Percentiles rank a stretch among this genome's conserved stretches.
Evolutionary conservation across 2,329 filamentous ascomycete species (phyloP).

Genomic region (Paecilomyces variotii): DNA sequence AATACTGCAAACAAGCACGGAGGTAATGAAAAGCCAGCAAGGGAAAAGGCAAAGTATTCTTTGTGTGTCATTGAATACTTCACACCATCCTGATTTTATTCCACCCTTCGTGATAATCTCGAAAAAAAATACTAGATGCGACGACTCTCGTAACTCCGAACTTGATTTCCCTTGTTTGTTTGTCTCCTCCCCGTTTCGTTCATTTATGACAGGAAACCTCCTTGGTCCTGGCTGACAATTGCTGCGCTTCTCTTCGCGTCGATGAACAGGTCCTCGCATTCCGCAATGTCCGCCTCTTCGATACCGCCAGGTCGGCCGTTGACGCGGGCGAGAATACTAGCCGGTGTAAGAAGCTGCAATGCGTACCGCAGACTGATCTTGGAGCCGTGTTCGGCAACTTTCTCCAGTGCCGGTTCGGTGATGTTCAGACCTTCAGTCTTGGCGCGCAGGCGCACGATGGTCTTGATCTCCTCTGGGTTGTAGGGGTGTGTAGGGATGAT

Average conservation of each 20-base stretch:
- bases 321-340: slow-evolving; percentile 83
- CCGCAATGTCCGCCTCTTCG: slow-evolving; percentile 66
- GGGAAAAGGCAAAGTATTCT: slow-evolving; percentile 6
- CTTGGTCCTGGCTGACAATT: slow-evolving; percentile 58
- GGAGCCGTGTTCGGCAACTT: slow-evolving; percentile 77
- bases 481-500: slow-evolving; percentile 95
- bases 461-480: slow-evolving; percentile 78
- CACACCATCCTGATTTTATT: not conserved
- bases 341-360: slow-evolving; percentile 80
- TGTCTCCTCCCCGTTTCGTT: not conserved
- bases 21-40: not conserved
- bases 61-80: slow-evolving; percentile 5
- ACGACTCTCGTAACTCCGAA: not conserved
- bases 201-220: slow-evolving; percentile 55
- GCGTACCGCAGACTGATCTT: slow-evolving; percentile 88
- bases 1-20: not conserved
- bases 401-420: slow-evolving; percentile 74
- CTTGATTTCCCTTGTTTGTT: not conserved
- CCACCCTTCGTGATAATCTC: not conserved
- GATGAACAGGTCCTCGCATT: slow-evolving; percentile 78
- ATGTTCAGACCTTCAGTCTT: slow-evolving; percentile 74
- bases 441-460: slow-evolving; percentile 78
- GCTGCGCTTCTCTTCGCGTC: slow-evolving; percentile 71
- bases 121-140: slow-evolving; percentile 1
- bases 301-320: slow-evolving; percentile 65